Evolutionary conservation across 257 asterid genomes (phyloP), one percentile per base, ranked within the genome.

Genomic region (Nicotiana otophora): DNA sequence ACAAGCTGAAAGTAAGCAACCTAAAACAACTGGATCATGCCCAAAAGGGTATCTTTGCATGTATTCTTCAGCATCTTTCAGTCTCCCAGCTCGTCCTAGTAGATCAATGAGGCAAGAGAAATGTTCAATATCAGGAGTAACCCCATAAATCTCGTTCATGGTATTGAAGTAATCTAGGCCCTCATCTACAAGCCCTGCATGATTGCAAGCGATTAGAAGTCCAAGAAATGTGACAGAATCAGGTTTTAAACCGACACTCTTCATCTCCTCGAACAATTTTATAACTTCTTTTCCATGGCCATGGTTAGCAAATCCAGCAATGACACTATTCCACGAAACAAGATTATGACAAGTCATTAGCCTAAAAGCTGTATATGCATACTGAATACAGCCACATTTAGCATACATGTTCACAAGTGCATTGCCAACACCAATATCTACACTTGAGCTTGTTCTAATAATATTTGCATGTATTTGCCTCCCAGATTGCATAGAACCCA

Each of bases 361-460:
- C 79, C 87, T 81, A 58, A 94, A 94, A 70, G 88, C 72, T 58
- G 86, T 42, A 68, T 51, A 63, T 0, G 86, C 90, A 62, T 85
- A 68, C 58, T 53, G 36, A 57, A 92, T 83, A 68, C 87, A 88
- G 17, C 97, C 97, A 60, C 91, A 89, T 81, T 92, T 94, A 31
- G 95, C 94, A 83, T 94, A 94, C 98, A 91, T 92, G 90, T 91
- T 94, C 48, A 94, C 82, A 31, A 94, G 93, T 7, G 97, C 91
- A 85, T 92, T 94, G 10, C 81, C 86, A 60, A 92, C 90, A 60
- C 85, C 91, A 69, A 90, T 81, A 77, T 94, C 98, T 83, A 81
- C 84, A 70, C 77, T 83, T 17, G 62, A 72, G 72, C 85, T 82
- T 46, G 89, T 87, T 84, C 94, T 86, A 75, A 91, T 68, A 65